These are phyloP conservation scores for Microbotryum silenes-acaulis DNA, from an alignment of 1,284 basidiomycete species.

Conservation along the genomic window DNA sequence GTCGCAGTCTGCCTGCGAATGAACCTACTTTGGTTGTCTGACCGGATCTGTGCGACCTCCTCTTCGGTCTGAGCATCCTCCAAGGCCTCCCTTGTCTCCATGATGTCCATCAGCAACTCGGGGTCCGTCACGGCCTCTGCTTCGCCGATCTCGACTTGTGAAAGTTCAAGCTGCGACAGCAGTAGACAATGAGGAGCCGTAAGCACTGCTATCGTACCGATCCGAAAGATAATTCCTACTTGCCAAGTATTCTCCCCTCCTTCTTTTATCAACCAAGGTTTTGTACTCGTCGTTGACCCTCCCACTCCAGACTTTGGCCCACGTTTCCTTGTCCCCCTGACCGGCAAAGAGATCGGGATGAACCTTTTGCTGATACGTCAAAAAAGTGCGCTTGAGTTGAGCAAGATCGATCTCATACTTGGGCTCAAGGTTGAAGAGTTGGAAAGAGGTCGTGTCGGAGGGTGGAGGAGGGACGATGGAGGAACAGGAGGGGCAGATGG, in stretches of 20 bases:
- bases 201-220: no score
- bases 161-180: conserved; percentile 47
- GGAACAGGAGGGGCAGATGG: conserved; percentile 60
- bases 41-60: conserved; percentile 50
- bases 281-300: conserved; percentile 67
- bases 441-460: conserved; percentile 41
- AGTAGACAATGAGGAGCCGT: neutral
- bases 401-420: conserved; percentile 60
- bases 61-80: conserved; percentile 55
- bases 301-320: conserved; percentile 56
- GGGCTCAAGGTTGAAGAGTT: conserved; percentile 52
- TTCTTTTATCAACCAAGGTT: conserved; percentile 12
- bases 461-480: conserved; percentile 54
- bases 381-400: conserved; percentile 55
- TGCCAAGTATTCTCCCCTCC: conserved; percentile 27
- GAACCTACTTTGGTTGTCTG: conserved; percentile 56
- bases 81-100: conserved; percentile 72
- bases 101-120: conserved; percentile 64
- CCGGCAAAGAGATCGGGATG: conserved; percentile 74
- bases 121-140: conserved; percentile 67
- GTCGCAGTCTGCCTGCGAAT: neutral
- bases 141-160: conserved; percentile 58
- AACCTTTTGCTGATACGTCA: conserved; percentile 60
- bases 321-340: conserved; percentile 51
- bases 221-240: neutral